Evolutionary conservation across 129 eudicot genomes (phyloP).

Genomic region (Scalesia atractyloides): DNA sequence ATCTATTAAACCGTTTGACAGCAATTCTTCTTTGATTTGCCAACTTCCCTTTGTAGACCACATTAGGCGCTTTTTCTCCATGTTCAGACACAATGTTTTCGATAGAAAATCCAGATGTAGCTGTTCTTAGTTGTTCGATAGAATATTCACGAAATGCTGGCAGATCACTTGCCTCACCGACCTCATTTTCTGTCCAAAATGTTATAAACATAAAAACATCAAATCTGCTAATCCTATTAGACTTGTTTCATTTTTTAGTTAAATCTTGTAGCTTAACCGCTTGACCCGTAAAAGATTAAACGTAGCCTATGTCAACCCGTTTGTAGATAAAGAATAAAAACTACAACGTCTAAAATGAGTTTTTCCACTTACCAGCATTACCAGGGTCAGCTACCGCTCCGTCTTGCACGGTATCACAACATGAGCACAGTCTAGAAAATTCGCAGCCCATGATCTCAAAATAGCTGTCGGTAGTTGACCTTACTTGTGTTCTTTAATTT

Average conservation of each 20-base stretch:
- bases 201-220: neutral
- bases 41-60: slow-evolving; percentile 78
- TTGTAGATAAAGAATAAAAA: neutral
- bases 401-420: slow-evolving; percentile 35
- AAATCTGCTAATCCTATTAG: neutral
- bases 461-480: neutral
- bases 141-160: slow-evolving; percentile 67
- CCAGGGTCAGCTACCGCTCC: slow-evolving; percentile 28
- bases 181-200: slow-evolving; percentile 51
- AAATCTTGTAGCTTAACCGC: neutral
- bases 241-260: neutral
- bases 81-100: slow-evolving; percentile 86
- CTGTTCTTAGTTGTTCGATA: slow-evolving; percentile 57
- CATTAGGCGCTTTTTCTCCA: slow-evolving; percentile 86
- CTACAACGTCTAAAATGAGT: neutral
- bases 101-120: slow-evolving; percentile 80
- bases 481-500: slow-evolving; percentile 10
- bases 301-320: neutral
- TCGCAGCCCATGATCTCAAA: slow-evolving; percentile 40
- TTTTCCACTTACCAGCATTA: slow-evolving; percentile 29
- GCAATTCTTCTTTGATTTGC: slow-evolving; percentile 76
- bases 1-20: slow-evolving; percentile 71
- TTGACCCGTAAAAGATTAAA: neutral
- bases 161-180: slow-evolving; percentile 52
- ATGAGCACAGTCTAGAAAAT: slow-evolving; percentile 33